Conservation (phyloP, 192 early-diverging fungal genomes). For the Lobosporangium transversale region DNA sequence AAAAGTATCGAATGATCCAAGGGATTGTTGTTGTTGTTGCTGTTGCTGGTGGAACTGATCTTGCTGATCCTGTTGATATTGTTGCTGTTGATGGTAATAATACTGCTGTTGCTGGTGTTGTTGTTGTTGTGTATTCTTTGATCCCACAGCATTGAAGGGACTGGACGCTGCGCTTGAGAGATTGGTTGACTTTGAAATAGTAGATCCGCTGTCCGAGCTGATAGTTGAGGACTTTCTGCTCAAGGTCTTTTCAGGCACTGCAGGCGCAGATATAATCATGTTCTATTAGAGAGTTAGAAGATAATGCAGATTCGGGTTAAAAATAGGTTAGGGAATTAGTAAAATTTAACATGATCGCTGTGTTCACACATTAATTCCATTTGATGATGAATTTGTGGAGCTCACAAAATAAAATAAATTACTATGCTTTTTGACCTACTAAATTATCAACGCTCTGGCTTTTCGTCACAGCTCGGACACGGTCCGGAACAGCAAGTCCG, state of each 20-base stretch:
- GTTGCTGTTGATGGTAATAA: slow-evolving; percentile 5
- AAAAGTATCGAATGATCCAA: slow-evolving; percentile 34
- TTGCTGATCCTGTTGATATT: slow-evolving; percentile 4
- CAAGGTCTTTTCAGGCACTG: slow-evolving; percentile 26
- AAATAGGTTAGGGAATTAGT: slow-evolving; percentile 4
- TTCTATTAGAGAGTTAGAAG: not conserved
- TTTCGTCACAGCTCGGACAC: slow-evolving; percentile 10
- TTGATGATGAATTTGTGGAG: too few species aligned
- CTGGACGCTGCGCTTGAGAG: slow-evolving; percentile 31
- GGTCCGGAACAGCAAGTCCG: slow-evolving; percentile 9
- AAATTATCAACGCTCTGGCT: slow-evolving; percentile 33
- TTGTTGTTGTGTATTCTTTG: slow-evolving; percentile 16
- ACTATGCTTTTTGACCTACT: too few species aligned
- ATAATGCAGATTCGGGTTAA: not conserved
- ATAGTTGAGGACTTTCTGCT: slow-evolving; percentile 49
- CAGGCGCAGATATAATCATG: not conserved
- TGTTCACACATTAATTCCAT: too few species aligned
- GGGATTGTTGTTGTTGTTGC: slow-evolving; percentile 3
- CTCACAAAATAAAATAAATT: not conserved
- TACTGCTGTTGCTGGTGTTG: slow-evolving; percentile 14
- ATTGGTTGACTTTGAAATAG: slow-evolving; percentile 37
- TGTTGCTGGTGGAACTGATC: not conserved
- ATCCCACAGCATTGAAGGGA: slow-evolving; percentile 24
- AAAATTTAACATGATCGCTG: not conserved
- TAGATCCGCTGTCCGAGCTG: slow-evolving; percentile 52